Conservation (phyloP, 192 early-diverging fungal genomes). For the Gryganskiella cystojenkinii region DNA sequence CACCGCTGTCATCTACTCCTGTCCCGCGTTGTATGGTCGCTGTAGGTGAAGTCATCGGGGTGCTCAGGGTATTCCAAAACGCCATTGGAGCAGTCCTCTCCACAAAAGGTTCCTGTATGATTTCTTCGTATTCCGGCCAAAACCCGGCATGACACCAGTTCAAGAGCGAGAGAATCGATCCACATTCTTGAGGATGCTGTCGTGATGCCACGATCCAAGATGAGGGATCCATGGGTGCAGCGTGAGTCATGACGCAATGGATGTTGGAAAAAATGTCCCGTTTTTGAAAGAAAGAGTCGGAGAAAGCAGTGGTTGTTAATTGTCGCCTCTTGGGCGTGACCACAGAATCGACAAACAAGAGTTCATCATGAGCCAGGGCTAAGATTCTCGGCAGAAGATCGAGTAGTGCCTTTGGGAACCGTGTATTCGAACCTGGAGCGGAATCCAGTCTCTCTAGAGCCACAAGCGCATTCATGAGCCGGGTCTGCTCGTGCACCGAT, state of each 20-base stretch:
- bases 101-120: slow-evolving; percentile 10
- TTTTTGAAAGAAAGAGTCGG: no score
- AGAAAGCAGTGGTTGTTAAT: no score
- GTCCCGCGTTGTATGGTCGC: no score
- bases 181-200: background rate
- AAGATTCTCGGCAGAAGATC: slow-evolving; percentile 12
- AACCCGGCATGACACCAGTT: slow-evolving; percentile 37
- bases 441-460: slow-evolving; percentile 24
- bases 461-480: slow-evolving; percentile 22
- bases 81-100: background rate
- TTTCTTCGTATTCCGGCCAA: slow-evolving; percentile 23
- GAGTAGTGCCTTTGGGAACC: slow-evolving; percentile 16
- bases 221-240: background rate
- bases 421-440: background rate
- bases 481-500: slow-evolving; percentile 13
- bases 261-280: background rate
- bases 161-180: slow-evolving; percentile 5
- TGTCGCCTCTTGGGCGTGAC: no score
- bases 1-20: no score
- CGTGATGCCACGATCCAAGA: slow-evolving; percentile 13
- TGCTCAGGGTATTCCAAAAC: slow-evolving; percentile 32
- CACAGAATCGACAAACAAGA: background rate
- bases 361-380: slow-evolving; percentile 2
- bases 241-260: slow-evolving; percentile 20
- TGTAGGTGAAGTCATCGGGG: no score